phyloP scores from a whole-genome alignment of 2,329 filamentous ascomycete genomes.

The Penicillium sp. region DNA sequence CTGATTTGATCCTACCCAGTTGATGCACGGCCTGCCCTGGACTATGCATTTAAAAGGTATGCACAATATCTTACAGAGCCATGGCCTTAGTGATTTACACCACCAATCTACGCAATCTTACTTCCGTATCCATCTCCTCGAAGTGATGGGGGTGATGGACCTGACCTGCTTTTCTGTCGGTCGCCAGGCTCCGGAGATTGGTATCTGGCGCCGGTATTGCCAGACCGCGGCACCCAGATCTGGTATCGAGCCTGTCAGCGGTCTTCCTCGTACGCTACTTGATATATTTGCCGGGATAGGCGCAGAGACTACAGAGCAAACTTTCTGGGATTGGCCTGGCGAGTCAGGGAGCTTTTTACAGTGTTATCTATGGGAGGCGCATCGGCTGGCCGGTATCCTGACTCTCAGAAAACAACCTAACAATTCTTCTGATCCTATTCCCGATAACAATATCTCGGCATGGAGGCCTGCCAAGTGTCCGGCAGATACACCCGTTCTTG shows the following conservation, averaged over 20 bases:
- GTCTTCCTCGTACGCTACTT: conserved; percentile 28
- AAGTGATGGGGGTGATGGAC: conserved; percentile 36
- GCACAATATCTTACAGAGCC: conserved; percentile 28
- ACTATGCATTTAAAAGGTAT: conserved; percentile 34
- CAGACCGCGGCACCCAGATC: conserved; percentile 7
- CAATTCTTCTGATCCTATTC: neutral
- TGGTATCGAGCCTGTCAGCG: conserved; percentile 28
- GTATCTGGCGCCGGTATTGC: conserved; percentile 31
- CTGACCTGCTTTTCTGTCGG: conserved; percentile 28
- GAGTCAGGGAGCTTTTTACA: conserved; percentile 26
- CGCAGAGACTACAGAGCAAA: conserved; percentile 23
- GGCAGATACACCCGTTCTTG: conserved; percentile 16
- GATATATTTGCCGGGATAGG: conserved; percentile 29
- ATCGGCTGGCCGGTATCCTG: conserved; percentile 29
- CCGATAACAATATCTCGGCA: neutral
- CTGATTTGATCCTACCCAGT: conserved; percentile 9
- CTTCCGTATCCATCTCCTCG: conserved; percentile 27
- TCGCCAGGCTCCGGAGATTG: conserved; percentile 23
- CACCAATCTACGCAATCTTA: neutral
- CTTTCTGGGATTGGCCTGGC: conserved; percentile 32
- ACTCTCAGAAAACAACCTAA: conserved; percentile 14
- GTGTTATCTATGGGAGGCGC: conserved; percentile 32
- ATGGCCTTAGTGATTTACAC: conserved; percentile 8
- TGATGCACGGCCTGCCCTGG: conserved; percentile 32
- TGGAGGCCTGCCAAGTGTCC: conserved; percentile 8